These are phyloP conservation scores for Obelidium mucronatum DNA, from an alignment of 192 early-diverging fungal species.

Conservation along the genomic window DNA sequence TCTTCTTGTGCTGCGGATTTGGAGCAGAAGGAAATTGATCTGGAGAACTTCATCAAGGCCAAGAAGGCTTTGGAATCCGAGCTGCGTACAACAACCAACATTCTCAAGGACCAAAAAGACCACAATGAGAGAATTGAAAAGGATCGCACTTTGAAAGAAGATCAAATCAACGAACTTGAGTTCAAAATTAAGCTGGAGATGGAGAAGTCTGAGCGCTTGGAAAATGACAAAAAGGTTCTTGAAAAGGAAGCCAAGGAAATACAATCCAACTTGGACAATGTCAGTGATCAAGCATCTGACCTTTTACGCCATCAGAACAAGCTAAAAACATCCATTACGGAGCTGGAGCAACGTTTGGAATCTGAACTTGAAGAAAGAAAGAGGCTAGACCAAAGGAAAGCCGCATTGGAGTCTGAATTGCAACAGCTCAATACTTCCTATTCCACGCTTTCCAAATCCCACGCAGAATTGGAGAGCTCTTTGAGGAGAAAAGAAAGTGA, in stretches of 20 bases:
- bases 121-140: slow-evolving; percentile 61
- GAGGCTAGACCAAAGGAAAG: slow-evolving; percentile 43
- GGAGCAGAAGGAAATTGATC: slow-evolving; percentile 56
- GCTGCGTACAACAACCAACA: slow-evolving; percentile 39
- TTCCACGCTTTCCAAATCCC: slow-evolving; percentile 45
- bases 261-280: slow-evolving; percentile 50
- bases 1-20: slow-evolving; percentile 47
- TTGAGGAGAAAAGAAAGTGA: slow-evolving; percentile 58
- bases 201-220: slow-evolving; percentile 47
- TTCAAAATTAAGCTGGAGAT: slow-evolving; percentile 50
- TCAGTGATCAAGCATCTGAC: slow-evolving; percentile 53
- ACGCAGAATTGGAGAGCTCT: slow-evolving; percentile 50
- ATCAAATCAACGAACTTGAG: slow-evolving; percentile 58
- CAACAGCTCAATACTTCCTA: slow-evolving; percentile 39
- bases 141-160: slow-evolving; percentile 57
- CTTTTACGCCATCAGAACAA: slow-evolving; percentile 56
- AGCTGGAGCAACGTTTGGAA: slow-evolving; percentile 56
- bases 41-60: slow-evolving; percentile 48
- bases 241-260: slow-evolving; percentile 54
- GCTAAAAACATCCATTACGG: slow-evolving; percentile 50
- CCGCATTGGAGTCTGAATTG: slow-evolving; percentile 50
- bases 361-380: slow-evolving; percentile 51
- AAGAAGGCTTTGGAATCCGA: slow-evolving; percentile 52
- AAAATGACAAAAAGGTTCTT: slow-evolving; percentile 52
- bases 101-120: slow-evolving; percentile 42